phyloP scores from a whole-genome alignment of 805 yeast species.

The Zygoascus ofunaensis region DNA sequence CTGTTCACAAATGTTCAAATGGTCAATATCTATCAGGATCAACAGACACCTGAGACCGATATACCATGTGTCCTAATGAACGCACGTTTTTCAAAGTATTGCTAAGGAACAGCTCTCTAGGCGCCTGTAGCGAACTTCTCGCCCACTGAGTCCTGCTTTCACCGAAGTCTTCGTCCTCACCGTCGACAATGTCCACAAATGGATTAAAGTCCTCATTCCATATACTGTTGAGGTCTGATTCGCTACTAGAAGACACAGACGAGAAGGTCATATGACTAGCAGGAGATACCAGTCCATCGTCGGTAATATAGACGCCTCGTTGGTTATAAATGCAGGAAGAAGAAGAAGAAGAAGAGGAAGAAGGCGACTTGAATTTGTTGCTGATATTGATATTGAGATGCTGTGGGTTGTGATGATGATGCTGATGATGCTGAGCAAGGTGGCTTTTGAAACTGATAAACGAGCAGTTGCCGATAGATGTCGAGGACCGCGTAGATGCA shows the following conservation, averaged over 20 bases:
- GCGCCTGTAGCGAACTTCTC: not conserved
- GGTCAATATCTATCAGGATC: no score
- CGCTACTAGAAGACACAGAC: not conserved
- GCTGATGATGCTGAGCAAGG: no score
- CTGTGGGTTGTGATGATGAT: no score
- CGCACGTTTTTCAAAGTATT: not conserved
- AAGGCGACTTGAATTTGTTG: not conserved
- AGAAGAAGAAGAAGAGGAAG: no score
- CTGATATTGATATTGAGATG: not conserved
- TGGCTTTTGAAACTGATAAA: not conserved
- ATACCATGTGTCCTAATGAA: not conserved
- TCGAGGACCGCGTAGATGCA: not conserved
- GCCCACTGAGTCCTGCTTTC: not conserved
- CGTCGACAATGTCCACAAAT: not conserved
- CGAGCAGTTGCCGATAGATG: not conserved
- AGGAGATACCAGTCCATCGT: not conserved
- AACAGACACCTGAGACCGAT: not conserved
- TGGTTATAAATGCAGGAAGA: not conserved
- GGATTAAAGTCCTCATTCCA: not conserved
- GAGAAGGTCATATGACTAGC: not conserved
- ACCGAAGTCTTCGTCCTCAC: not conserved
- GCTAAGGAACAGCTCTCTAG: not conserved
- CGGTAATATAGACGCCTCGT: not conserved
- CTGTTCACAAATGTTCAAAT: no score
- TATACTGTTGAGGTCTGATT: not conserved